phyloP scores from a whole-genome alignment of 208 protist genomes.

The Endotrypanum monterogeii region DNA sequence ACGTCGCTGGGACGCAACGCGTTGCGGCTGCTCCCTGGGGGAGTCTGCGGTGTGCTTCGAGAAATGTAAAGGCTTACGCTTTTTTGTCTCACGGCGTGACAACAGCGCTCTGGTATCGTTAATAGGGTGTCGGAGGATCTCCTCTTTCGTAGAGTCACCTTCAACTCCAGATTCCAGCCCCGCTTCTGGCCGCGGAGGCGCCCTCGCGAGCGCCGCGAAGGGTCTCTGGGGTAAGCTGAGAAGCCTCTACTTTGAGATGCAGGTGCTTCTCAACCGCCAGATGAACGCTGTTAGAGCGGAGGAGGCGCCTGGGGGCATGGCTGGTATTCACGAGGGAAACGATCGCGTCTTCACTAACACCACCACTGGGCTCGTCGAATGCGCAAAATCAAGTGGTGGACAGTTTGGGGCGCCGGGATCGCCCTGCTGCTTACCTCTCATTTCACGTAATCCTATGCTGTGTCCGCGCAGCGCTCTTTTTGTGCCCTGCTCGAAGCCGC shows the following conservation, averaged over 20 bases:
- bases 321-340: constrained; percentile 7
- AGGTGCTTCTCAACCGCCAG: constrained; percentile 49
- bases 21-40: no score
- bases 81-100: neutral
- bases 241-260: constrained; percentile 44
- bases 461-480: constrained; percentile 85
- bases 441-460: constrained; percentile 44
- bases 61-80: no score
- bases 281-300: constrained; percentile 33
- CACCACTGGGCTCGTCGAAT: neutral
- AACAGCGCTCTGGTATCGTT: neutral
- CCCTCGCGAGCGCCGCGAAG: neutral
- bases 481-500: constrained; percentile 58
- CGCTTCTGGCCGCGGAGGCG: neutral
- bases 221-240: constrained; percentile 33
- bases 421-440: constrained; percentile 20
- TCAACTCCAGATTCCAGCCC: neutral
- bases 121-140: neutral
- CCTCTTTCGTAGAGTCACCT: neutral
- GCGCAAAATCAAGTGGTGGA: neutral
- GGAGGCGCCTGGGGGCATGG: constrained; percentile 15
- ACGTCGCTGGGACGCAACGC: no score
- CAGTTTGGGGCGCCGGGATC: neutral
- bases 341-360: neutral
- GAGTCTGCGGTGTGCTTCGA: no score